A percentile compares a stretch with the other conserved stretches of the same genome.
phyloP scores from a whole-genome alignment of 2,329 filamentous ascomycete species.

The Paraphoma sp. region DNA sequence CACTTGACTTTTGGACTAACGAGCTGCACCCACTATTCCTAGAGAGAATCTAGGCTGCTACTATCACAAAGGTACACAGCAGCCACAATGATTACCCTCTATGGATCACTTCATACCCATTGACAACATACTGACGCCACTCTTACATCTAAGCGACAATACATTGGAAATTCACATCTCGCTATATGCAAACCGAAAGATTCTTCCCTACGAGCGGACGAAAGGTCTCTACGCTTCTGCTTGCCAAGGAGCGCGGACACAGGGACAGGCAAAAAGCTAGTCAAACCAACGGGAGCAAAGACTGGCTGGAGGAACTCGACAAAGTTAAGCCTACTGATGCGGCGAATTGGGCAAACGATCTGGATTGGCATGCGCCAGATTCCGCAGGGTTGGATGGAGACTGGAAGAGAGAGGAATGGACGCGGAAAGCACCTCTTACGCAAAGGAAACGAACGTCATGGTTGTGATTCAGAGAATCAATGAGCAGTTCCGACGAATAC shows the following conservation, averaged over 20 bases:
- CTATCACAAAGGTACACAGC: not conserved
- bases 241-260: not conserved
- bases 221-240: constrained; percentile 8
- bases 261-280: not conserved
- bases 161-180: constrained; percentile 11
- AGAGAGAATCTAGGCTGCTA: not conserved
- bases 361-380: not conserved
- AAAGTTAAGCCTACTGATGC: not conserved
- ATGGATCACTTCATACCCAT: not conserved
- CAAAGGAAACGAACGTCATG: too few species aligned
- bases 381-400: not conserved
- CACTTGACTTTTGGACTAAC: not conserved
- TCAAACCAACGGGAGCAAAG: not conserved
- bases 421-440: too few species aligned
- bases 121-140: not conserved
- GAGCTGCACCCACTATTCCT: not conserved
- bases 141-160: constrained; percentile 1
- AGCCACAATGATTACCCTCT: not conserved
- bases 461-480: not conserved
- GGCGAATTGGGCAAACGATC: not conserved
- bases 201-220: constrained; percentile 1
- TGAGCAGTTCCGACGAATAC: not conserved
- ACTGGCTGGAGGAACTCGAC: not conserved
- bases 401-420: not conserved
- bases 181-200: constrained; percentile 11